phyloP scores from a whole-genome alignment of 1,284 basidiomycete genomes.

The Cutaneotrichosporon sp. region DNA sequence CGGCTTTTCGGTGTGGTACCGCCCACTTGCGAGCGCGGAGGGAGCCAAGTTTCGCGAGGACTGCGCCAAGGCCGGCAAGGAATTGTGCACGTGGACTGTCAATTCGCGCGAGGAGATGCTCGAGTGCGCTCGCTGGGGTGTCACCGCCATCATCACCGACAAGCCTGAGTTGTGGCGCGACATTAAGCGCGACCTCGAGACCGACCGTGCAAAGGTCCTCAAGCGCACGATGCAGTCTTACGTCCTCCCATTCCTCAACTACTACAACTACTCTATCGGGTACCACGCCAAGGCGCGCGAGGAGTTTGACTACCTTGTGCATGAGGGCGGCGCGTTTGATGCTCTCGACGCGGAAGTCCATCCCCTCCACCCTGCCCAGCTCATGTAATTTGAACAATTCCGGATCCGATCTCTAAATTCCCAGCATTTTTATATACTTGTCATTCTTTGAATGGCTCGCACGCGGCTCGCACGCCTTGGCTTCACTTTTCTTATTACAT shows the following conservation, averaged over 20 bases:
- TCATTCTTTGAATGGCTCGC: too few relatives aligned
- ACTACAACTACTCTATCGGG: slow-evolving; percentile 43
- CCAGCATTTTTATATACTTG: too few relatives aligned
- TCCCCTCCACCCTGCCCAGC: not conserved
- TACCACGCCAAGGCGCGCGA: slow-evolving; percentile 38
- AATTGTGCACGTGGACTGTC: slow-evolving; percentile 72
- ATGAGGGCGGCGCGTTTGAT: slow-evolving; percentile 47
- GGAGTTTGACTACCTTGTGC: slow-evolving; percentile 50
- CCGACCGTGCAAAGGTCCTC: slow-evolving; percentile 34
- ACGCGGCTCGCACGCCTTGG: too few relatives aligned
- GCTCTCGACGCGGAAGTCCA: not conserved
- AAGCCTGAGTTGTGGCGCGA: slow-evolving; percentile 49
- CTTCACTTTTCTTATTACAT: too few relatives aligned
- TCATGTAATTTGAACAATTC: too few relatives aligned
- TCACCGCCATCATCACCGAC: slow-evolving; percentile 87
- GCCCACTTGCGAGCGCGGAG: slow-evolving; percentile 68
- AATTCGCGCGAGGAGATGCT: slow-evolving; percentile 91
- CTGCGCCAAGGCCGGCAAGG: slow-evolving; percentile 77
- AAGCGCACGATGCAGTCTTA: slow-evolving; percentile 35
- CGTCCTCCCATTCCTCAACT: slow-evolving; percentile 34
- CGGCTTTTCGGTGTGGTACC: slow-evolving; percentile 84
- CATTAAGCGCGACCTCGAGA: slow-evolving; percentile 38
- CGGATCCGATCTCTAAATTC: too few relatives aligned
- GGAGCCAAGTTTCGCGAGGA: slow-evolving; percentile 70
- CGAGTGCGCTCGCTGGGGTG: slow-evolving; percentile 89